Evolutionary conservation across 2,329 filamentous ascomycete species (phyloP), one percentile per base, ranked within the genome.

Genomic region (Fusarium luffae): DNA sequence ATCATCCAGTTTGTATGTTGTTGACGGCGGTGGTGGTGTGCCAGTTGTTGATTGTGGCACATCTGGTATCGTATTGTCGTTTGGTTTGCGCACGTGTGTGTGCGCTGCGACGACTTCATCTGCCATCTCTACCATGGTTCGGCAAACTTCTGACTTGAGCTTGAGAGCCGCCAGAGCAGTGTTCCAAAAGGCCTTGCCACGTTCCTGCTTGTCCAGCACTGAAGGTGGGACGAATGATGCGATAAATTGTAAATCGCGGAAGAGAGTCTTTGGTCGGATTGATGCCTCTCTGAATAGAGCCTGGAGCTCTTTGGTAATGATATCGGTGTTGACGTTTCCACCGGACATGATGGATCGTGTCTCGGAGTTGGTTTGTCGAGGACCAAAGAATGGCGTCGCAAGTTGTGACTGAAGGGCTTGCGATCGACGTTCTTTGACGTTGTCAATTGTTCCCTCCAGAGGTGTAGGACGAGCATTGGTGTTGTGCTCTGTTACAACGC

Each of bases 131-230:
- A 91, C 90, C 89, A 79, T 97, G 54, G 92, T 93, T 48, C 90
- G 88, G 79, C 93, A 95, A 7, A 96, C 90, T 70, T 97, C 93
- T 70, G 93, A 90, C 79, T 98, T 98, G 55, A 97, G 86, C 37
- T 90, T 89, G n/a, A 98, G 84, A 3, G 95, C 94, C 1, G 96
- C 95, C 8, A 97, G 86, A 0, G 93, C 93, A 27, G 94, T 92
- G 74, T 97, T 93, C 88, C 94, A 93, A 78, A 98, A 98, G 0
- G 94, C 93, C 72, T 94, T 96, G 52, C 87, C 89, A 4, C 84
- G 84, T 42, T 90, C 89, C 0, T 87, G 86, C 70, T 85, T 86
- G 74, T 92, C 89, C 10, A 92, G 80, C 3, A 89, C 81, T 1
- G 84, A 81, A 2, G 88, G 78, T 7, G 89, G 86, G 5, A 92